Base-by-base conservation (phyloP, 2,329 filamentous ascomycete genomes). In the Atkinsonella hypoxylon region DNA sequence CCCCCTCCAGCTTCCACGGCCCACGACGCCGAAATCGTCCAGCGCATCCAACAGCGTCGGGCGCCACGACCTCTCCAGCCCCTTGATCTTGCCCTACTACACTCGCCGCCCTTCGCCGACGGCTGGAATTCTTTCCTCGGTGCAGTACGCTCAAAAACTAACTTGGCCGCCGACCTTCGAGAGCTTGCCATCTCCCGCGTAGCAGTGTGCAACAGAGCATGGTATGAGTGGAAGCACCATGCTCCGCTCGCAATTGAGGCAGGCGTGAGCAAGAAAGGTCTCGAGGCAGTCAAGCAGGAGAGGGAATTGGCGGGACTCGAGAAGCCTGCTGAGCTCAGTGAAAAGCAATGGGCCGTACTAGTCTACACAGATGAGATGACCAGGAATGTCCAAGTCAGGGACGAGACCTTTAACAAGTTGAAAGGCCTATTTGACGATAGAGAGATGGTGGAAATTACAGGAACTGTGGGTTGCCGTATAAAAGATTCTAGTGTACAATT, bases 341-440 rank as follows among this genome's bases (percentile, higher is more conserved):
- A 76, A 53, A 73, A 71, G 62, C 81, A 89, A 67, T 81, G 79
- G 72, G 82, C 81, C 0, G 84, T 87, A 34, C 64, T 91, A 49
- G 70, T 75, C 44, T 90, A 89, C 64, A 78, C 88, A 17, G 87
- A 94, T 68, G 85, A 87, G 63, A 94, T 94, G 85, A 95, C 89
- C 47, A 72, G 81, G 56, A 77, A 79, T 43, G 83, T 91, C 0
- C 70, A 75, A 48, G 87, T 95, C 7, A 66, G 71, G 12, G 83
- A 93, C 46, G 76, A 70, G 52, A 77, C 86, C 1, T 91, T 91
- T 68, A 77, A 64, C 31, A 68, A 70, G 57, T 57, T 94, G 56
- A 83, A 76, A 68, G 64, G 56, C 12, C 61, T 75, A 36, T 89
- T 90, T 57, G 74, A 63, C 22, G 84, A 90, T 54, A 74, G 77